phyloP scores from a whole-genome alignment of 345 rosid species.

The Gossypium raimondii region DNA sequence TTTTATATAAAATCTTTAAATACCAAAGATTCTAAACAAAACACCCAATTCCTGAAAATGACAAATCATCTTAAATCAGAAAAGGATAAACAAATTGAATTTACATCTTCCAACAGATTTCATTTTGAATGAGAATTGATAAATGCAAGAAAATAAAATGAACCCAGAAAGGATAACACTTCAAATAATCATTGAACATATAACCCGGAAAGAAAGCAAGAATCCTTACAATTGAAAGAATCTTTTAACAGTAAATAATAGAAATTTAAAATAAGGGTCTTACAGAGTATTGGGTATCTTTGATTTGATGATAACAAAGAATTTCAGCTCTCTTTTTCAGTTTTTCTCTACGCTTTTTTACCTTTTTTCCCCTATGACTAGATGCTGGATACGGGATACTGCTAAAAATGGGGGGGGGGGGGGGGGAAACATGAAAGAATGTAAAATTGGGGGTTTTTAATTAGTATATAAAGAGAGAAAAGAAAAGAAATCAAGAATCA shows the following conservation, averaged over 20 bases:
- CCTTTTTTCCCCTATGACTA: not conserved
- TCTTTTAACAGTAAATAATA: not conserved
- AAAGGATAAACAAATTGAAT: not conserved
- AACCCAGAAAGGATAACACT: not conserved
- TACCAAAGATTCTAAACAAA: not conserved
- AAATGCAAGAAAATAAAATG: not conserved
- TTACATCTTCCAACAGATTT: not conserved
- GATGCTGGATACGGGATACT: not conserved
- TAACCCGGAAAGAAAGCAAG: not conserved
- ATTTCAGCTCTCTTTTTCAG: not conserved
- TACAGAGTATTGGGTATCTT: slow-evolving; percentile 1
- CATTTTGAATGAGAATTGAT: not conserved
- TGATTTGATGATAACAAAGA: not conserved
- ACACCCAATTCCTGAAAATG: not conserved
- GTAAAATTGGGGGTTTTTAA: not conserved
- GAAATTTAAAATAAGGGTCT: not conserved
- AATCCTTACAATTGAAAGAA: not conserved
- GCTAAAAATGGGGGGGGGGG: not conserved
- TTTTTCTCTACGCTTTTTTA: too few species aligned
- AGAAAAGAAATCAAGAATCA: not conserved
- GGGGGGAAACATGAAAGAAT: not conserved
- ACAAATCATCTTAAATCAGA: not conserved
- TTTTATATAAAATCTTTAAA: not conserved
- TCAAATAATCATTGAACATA: not conserved
- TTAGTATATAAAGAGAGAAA: not conserved